Evolutionary conservation across 1,139 yeast species (phyloP).

Genomic region (Arxiozyma heterogenica): DNA sequence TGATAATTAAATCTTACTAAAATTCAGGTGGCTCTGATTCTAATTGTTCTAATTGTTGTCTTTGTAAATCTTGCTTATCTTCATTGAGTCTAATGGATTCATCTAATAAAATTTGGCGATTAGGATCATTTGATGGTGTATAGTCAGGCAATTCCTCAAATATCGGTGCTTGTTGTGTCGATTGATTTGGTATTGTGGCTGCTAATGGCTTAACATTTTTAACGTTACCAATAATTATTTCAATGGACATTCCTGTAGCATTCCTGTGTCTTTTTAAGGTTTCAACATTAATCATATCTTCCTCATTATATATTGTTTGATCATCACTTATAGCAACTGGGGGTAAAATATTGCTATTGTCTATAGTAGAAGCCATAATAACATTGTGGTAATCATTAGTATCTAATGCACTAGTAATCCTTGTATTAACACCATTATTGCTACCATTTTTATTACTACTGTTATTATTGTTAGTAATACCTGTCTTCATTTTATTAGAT

Average conservation of each 20-base stretch:
- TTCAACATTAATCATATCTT: slow-evolving; percentile 68
- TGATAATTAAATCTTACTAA: background rate
- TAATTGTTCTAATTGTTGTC: slow-evolving; percentile 25
- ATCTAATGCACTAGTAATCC: no score
- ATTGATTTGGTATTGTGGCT: background rate
- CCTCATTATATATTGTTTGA: slow-evolving; percentile 12
- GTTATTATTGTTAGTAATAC: slow-evolving; percentile 4
- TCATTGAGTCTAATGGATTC: slow-evolving; percentile 7
- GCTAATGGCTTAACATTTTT: slow-evolving; percentile 11
- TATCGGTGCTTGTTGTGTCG: background rate
- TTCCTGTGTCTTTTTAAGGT: slow-evolving; percentile 62
- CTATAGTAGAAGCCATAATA: background rate
- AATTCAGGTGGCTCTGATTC: slow-evolving; percentile 33
- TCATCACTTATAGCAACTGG: background rate
- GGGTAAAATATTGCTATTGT: slow-evolving; percentile 1
- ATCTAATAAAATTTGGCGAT: slow-evolving; percentile 3
- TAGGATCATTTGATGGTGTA: slow-evolving; percentile 9
- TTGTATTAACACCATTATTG: background rate
- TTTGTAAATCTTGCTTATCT: slow-evolving; percentile 33
- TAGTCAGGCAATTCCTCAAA: slow-evolving; percentile 19
- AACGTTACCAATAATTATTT: slow-evolving; percentile 64
- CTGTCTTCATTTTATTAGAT: slow-evolving; percentile 33
- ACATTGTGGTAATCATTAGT: background rate
- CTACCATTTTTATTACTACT: background rate
- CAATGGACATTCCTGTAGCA: slow-evolving; percentile 69